Conservation (phyloP, 352 stramenopile species). For the Proteromonas lacertae region DNA sequence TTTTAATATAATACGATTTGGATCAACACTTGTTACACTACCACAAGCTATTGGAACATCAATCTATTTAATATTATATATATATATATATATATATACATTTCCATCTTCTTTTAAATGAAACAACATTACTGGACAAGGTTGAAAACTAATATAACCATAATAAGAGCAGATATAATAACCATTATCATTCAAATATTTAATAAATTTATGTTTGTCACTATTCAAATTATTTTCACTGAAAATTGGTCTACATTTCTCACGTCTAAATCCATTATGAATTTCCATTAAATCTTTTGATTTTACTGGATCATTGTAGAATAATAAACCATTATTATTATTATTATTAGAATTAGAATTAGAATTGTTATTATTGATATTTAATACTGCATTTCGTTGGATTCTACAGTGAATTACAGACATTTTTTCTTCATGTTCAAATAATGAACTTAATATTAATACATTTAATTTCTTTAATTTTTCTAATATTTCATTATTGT, state of each 20-base stretch:
- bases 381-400: conserved; percentile 19
- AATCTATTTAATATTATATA: conserved; percentile 3
- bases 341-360: neutral
- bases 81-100: neutral
- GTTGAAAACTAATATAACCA: neutral
- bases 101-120: neutral
- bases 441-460: conserved; percentile 25
- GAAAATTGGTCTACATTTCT: conserved; percentile 59
- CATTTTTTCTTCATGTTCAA: conserved; percentile 84
- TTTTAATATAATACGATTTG: conserved; percentile 86
- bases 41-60: conserved; percentile 52
- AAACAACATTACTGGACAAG: neutral
- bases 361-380: conserved; percentile 6
- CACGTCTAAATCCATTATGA: conserved; percentile 75
- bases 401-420: conserved; percentile 88
- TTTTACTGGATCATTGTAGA: conserved; percentile 51
- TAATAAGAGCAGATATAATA: neutral
- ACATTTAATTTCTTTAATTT: conserved; percentile 4
- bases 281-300: conserved; percentile 77
- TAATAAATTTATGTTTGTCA: conserved; percentile 76
- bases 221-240: conserved; percentile 86
- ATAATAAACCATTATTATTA: neutral
- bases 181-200: neutral
- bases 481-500: no score
- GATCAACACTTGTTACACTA: conserved; percentile 70